phyloP scores from a whole-genome alignment of 2,329 filamentous ascomycete genomes.

The Fusarium virguliforme region DNA sequence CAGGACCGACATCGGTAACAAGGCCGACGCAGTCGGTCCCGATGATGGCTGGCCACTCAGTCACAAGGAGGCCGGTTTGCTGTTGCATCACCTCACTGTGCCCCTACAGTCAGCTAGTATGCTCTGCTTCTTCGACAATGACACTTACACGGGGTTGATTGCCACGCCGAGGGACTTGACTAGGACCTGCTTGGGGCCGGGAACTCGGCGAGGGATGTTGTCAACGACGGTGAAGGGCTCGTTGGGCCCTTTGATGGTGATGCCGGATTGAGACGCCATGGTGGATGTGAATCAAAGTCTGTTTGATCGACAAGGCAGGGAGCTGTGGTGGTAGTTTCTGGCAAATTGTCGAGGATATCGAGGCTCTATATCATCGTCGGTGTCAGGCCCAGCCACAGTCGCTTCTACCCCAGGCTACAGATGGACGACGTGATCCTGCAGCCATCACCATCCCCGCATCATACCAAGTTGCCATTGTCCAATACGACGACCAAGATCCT shows the following conservation, averaged over 20 bases:
- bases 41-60: slow-evolving; percentile 56
- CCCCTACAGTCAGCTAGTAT: background rate
- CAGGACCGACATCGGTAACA: slow-evolving; percentile 53
- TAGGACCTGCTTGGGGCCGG: slow-evolving; percentile 55
- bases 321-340: background rate
- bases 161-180: slow-evolving; percentile 57
- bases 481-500: background rate
- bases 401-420: background rate
- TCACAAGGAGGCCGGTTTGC: slow-evolving; percentile 53
- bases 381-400: background rate
- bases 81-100: slow-evolving; percentile 56
- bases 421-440: background rate
- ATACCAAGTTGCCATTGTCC: background rate
- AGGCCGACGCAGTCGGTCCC: slow-evolving; percentile 58
- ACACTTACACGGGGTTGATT: slow-evolving; percentile 57
- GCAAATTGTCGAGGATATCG: background rate
- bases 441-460: background rate
- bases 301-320: background rate
- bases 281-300: background rate
- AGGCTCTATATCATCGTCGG: background rate
- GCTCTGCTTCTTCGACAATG: fast-evolving
- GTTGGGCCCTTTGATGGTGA: slow-evolving; percentile 38
- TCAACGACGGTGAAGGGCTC: slow-evolving; percentile 46
- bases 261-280: slow-evolving; percentile 44
- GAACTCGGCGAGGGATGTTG: slow-evolving; percentile 46